Evolutionary conservation across 2,329 filamentous ascomycete species (phyloP).

Genomic region (Calycina herbarum): DNA sequence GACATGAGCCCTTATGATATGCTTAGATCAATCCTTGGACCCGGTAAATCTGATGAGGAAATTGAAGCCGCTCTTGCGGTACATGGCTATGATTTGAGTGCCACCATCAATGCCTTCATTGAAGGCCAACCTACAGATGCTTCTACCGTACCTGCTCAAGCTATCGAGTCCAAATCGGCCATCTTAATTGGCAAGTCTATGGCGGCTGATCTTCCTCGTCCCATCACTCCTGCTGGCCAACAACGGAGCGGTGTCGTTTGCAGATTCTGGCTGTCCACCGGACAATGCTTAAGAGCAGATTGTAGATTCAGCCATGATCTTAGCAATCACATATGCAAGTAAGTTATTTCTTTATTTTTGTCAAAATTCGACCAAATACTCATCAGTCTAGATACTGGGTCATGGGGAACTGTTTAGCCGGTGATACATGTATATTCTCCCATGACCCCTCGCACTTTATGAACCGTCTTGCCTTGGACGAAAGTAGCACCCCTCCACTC

Average conservation of each 20-base stretch:
- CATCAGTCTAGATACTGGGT: constrained; percentile 75
- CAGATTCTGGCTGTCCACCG: constrained; percentile 94
- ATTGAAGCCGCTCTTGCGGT: constrained; percentile 86
- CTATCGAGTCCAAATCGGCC: constrained; percentile 59
- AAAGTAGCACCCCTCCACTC: constrained; percentile 62
- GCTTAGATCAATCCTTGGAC: constrained; percentile 88
- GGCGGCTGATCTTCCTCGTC: constrained; percentile 68
- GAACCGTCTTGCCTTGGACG: constrained; percentile 76
- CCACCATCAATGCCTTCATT: constrained; percentile 87
- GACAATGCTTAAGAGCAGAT: constrained; percentile 92
- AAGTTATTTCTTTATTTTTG: constrained; percentile 42
- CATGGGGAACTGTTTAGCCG: constrained; percentile 91
- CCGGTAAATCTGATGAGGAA: constrained; percentile 87
- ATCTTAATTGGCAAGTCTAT: constrained; percentile 90
- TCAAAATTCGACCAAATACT: constrained; percentile 18
- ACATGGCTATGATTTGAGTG: constrained; percentile 90
- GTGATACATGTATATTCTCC: constrained; percentile 93
- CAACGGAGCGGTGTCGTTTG: constrained; percentile 87
- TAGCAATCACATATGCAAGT: constrained; percentile 97
- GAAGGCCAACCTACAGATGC: constrained; percentile 62
- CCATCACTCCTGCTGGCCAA: constrained; percentile 73
- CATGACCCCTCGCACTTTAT: constrained; percentile 89
- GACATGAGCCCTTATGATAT: constrained; percentile 99
- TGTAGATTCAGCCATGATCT: constrained; percentile 97
- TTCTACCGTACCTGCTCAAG: constrained; percentile 45